A percentile compares a stretch with the other conserved stretches of the same genome.
These are phyloP conservation scores for Stephania yunnanensis DNA, from an alignment of 164 flowering plant species.

Conservation along the genomic window DNA sequence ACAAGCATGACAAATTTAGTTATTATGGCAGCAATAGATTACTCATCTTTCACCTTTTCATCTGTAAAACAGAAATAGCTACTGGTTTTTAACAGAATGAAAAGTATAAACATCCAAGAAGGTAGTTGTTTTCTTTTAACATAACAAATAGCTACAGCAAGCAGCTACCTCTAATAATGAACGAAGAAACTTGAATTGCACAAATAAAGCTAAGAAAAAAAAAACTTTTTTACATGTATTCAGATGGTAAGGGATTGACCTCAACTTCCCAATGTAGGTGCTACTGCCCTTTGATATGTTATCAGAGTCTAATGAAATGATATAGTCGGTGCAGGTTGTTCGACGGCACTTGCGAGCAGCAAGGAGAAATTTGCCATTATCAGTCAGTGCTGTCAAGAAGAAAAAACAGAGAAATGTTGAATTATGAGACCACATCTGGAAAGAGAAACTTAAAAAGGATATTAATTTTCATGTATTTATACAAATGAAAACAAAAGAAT, in stretches of 20 bases:
- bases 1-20: too few relatives aligned
- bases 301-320: conserved; percentile 54
- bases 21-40: too few relatives aligned
- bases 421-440: neutral
- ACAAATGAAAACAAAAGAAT: neutral
- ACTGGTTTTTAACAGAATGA: too few relatives aligned
- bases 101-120: too few relatives aligned
- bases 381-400: conserved; percentile 44
- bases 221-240: neutral
- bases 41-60: too few relatives aligned
- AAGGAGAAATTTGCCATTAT: conserved; percentile 70
- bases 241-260: conserved; percentile 29
- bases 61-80: too few relatives aligned
- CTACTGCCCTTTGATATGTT: conserved; percentile 57
- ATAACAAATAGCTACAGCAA: too few relatives aligned
- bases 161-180: neutral
- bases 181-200: neutral
- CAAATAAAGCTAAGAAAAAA: neutral
- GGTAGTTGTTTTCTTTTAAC: too few relatives aligned
- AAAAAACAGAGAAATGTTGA: neutral
- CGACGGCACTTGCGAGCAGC: conserved; percentile 65
- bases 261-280: conserved; percentile 63
- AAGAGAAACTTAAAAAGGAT: neutral
- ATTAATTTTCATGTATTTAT: neutral
- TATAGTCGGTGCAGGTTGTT: conserved; percentile 57